Conservation (phyloP, 1,284 basidiomycete genomes). For the Xerocomus amazonicus region DNA sequence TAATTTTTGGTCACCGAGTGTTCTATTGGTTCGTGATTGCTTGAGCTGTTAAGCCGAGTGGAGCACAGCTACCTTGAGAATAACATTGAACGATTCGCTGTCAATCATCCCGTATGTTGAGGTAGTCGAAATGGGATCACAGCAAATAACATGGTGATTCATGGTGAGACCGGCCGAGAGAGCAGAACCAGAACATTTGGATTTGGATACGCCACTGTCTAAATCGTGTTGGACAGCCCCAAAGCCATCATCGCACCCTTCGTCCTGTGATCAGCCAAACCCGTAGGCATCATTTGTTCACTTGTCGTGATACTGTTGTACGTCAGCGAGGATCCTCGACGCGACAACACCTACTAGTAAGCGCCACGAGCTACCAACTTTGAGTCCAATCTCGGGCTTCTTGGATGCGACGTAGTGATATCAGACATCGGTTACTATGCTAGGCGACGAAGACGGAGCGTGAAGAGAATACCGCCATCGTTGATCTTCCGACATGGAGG, state of each 20-base stretch:
- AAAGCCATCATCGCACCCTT: constrained; percentile 3
- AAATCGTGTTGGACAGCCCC: constrained; percentile 3
- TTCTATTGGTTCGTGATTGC: too few species aligned
- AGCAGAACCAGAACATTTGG: neutral
- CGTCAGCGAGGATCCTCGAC: too few species aligned
- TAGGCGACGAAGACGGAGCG: neutral
- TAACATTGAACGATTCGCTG: too few species aligned
- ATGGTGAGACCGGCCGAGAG: constrained; percentile 5
- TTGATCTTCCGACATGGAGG: too few species aligned
- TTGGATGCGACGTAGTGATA: constrained; percentile 4
- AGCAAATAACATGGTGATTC: constrained; percentile 7
- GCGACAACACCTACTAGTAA: too few species aligned
- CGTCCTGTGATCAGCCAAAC: constrained; percentile 7
- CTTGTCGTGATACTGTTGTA: too few species aligned
- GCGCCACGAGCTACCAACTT: too few species aligned
- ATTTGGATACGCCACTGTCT: neutral
- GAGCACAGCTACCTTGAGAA: too few species aligned
- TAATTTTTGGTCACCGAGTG: too few species aligned
- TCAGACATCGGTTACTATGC: constrained; percentile 4
- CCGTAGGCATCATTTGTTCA: constrained; percentile 1
- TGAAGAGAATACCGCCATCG: neutral
- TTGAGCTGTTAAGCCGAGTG: too few species aligned
- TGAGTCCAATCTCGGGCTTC: neutral
- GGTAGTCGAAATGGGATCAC: neutral
- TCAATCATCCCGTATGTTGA: too few species aligned